phyloP scores from a whole-genome alignment of 2,329 filamentous ascomycete species.

The Exophiala bonariae region DNA sequence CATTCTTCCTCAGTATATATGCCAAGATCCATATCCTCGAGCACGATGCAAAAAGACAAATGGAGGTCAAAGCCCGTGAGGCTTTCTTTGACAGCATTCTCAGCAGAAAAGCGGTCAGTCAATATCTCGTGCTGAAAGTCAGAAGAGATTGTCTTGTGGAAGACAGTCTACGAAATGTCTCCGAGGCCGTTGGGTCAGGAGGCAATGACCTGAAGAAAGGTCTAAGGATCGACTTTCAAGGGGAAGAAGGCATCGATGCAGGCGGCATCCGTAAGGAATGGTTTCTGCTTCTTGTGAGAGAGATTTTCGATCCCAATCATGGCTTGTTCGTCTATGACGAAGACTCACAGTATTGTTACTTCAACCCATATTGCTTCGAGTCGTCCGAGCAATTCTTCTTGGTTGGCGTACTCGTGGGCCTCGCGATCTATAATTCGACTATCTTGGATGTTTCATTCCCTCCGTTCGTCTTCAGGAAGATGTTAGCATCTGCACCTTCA shows the following conservation, averaged over 20 bases:
- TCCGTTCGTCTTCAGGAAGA: conserved; percentile 84
- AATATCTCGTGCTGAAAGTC: conserved; percentile 75
- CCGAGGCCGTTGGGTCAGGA: conserved; percentile 77
- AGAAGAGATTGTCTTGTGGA: conserved; percentile 67
- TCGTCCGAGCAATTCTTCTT: conserved; percentile 90
- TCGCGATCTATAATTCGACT: conserved; percentile 93
- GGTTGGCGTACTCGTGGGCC: conserved; percentile 80
- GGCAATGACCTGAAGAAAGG: conserved; percentile 89
- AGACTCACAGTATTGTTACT: conserved; percentile 87
- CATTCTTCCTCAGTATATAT: conserved; percentile 87
- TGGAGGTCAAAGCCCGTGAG: conserved; percentile 83
- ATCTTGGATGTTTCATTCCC: conserved; percentile 87
- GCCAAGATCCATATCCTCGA: conserved; percentile 90
- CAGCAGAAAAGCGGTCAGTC: conserved; percentile 69
- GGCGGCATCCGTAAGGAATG: conserved; percentile 91
- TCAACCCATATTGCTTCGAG: conserved; percentile 87
- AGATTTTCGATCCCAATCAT: conserved; percentile 88
- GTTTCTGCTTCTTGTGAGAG: conserved; percentile 84
- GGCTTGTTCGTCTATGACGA: conserved; percentile 93
- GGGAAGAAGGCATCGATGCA: conserved; percentile 88
- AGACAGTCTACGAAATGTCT: conserved; percentile 74
- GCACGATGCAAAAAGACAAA: conserved; percentile 82
- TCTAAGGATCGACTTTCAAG: conserved; percentile 78
- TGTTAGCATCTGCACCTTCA: conserved; percentile 73
- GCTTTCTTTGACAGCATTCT: conserved; percentile 90